phyloP scores from a whole-genome alignment of 768 basidiomycete species.

The Boletus fagicola region DNA sequence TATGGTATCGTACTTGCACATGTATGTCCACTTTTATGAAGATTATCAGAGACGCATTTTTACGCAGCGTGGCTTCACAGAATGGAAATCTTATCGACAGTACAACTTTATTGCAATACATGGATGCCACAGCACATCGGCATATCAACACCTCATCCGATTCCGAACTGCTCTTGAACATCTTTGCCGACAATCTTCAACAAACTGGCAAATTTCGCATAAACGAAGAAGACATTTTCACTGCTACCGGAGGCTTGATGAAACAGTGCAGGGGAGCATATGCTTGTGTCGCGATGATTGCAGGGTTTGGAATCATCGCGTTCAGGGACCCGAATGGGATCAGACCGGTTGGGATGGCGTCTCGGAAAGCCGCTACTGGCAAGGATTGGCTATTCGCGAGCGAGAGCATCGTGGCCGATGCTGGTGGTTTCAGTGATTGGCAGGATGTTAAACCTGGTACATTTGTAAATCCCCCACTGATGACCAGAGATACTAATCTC shows the following conservation, averaged over 20 bases:
- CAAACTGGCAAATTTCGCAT: constrained; percentile 99
- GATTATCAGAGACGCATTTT: not conserved
- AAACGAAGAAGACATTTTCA: constrained; percentile 99
- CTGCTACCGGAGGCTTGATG: constrained; percentile 88
- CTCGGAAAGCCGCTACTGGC: constrained; percentile 55
- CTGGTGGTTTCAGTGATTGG: constrained; percentile 88
- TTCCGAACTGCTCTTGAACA: constrained; percentile 95
- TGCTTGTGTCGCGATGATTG: constrained; percentile 98
- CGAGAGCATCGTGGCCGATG: constrained; percentile 96
- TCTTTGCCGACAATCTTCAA: constrained; percentile 96
- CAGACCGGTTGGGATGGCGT: constrained; percentile 85
- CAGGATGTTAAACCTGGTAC: constrained; percentile 87
- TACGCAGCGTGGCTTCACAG: constrained; percentile 40
- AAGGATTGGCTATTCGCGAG: constrained; percentile 89
- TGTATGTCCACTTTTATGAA: constrained; percentile 46
- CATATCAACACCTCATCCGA: constrained; percentile 99
- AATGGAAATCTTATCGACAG: constrained; percentile 99
- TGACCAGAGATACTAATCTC: constrained; percentile 1
- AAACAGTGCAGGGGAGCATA: constrained; percentile 88
- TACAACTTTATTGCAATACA: constrained; percentile 76
- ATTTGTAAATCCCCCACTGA: constrained; percentile 14
- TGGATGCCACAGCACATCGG: constrained; percentile 94
- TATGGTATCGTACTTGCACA: constrained; percentile 99
- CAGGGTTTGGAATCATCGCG: constrained; percentile 96
- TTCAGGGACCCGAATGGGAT: constrained; percentile 99